Conservation (phyloP, 129 eudicot genomes). For the Heracleum sosnowskyi region DNA sequence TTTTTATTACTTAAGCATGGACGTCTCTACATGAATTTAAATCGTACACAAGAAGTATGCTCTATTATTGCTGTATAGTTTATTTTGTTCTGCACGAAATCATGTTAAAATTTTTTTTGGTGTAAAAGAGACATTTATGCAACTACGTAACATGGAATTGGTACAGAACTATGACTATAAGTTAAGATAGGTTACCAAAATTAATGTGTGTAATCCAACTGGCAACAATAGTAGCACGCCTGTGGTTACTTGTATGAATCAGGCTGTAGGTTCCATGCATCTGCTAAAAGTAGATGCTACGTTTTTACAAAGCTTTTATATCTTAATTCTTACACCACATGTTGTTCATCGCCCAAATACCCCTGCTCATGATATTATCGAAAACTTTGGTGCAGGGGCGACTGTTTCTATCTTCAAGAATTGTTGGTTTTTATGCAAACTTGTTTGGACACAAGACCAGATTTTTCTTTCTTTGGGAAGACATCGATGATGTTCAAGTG, state of each 20-base stretch:
- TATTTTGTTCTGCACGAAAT: neutral
- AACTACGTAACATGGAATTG: neutral
- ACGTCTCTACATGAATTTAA: neutral
- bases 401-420: slow-evolving; percentile 78
- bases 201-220: neutral
- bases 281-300: neutral
- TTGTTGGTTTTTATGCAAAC: slow-evolving; percentile 80
- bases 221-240: neutral
- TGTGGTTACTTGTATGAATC: neutral
- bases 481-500: slow-evolving; percentile 73
- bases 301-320: neutral
- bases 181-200: neutral
- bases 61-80: neutral
- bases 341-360: neutral
- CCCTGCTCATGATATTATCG: slow-evolving; percentile 1
- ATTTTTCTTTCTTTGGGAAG: slow-evolving; percentile 88
- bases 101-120: neutral
- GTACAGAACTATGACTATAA: neutral
- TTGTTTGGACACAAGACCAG: slow-evolving; percentile 80
- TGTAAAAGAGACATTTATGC: neutral
- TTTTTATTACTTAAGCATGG: neutral
- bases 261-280: neutral
- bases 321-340: neutral
- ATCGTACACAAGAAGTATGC: neutral
- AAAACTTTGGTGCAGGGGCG: slow-evolving; percentile 53